Evolutionary conservation across 176 grass and related monocot species (phyloP), one percentile per base, ranked within the genome.

Genomic region (Aegilops tauschii): DNA sequence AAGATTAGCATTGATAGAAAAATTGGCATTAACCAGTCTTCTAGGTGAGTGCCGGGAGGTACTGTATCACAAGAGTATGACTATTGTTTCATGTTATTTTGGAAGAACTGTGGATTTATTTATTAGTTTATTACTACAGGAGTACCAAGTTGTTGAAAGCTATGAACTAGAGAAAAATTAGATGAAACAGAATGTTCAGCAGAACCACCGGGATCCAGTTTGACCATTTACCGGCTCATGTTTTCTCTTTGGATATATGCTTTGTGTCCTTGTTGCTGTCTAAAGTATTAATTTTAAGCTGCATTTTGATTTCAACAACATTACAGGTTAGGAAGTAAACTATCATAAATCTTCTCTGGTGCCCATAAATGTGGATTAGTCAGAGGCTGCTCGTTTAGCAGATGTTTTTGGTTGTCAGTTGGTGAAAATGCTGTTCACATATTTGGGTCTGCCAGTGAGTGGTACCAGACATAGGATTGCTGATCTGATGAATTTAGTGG

Each of bases 1-100:
- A 59, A 70, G 65, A 65, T 71, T 86, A 58, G 44, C 45, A 36
- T 62, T 44, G 69, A 76, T 67, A 40, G 21, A 83, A 82, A 69
- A 83, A 18, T 32, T 16, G 16, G 21, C 50, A 39, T 6, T 65
- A 35, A 6, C n/a, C 80, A 47, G n/a, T 14, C 21, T 13, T 65
- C 16, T 35, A 52, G 58, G 17, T 77, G 44, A 67, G 25, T 34
- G 42, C 17, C 0, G 18, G 23, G 36, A 82, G 61, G 62, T 77
- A 25, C 72, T 69, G 80, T 23, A 12, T 66, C 36, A 40, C 25
- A 68, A 25, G 9, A n/a, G 36, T 80, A 80, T 71, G 52, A 71
- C 12, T 69, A 58, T 59, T 21, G 2, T 70, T 56, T 79, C 6
- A 6, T 79, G 70, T 30, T 76, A 65, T 76, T 75, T 69, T 21